Conservation (phyloP, 179 eudicot species). For the Heliamphora ciliata region DNA sequence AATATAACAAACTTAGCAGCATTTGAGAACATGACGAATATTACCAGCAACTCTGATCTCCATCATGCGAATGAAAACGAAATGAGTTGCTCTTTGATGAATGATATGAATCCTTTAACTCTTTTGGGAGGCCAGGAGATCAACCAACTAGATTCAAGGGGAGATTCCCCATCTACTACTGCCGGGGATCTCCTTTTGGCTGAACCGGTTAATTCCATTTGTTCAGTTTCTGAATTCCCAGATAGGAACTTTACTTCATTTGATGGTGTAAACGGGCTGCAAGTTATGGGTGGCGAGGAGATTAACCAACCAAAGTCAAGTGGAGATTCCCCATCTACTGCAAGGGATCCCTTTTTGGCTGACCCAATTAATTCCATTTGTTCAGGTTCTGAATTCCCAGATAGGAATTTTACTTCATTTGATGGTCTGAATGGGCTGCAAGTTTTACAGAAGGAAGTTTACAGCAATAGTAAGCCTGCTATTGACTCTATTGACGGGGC, state of each 20-base stretch:
- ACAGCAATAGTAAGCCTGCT: conserved; percentile 21
- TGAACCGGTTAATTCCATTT: conserved; percentile 19
- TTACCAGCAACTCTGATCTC: conserved; percentile 24
- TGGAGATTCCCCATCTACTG: conserved; percentile 18
- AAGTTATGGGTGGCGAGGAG: conserved; percentile 25
- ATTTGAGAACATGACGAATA: conserved; percentile 32
- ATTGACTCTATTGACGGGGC: conserved; percentile 19
- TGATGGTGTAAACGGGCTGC: conserved; percentile 20
- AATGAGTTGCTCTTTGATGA: conserved; percentile 12
- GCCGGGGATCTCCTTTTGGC: conserved; percentile 21
- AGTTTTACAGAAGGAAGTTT: conserved; percentile 22
- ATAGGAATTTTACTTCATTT: conserved; percentile 23
- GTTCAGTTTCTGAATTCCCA: conserved; percentile 17
- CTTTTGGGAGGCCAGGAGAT: conserved; percentile 23
- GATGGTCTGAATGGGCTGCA: conserved; percentile 19
- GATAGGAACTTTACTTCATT: conserved; percentile 25
- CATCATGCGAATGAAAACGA: conserved; percentile 22
- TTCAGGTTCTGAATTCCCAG: conserved; percentile 15
- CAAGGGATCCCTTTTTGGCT: conserved; percentile 19
- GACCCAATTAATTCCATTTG: conserved; percentile 19
- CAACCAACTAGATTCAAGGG: conserved; percentile 23
- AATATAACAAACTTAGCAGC: conserved; percentile 28
- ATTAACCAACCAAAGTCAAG: conserved; percentile 23
- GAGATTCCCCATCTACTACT: conserved; percentile 15
- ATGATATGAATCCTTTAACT: conserved; percentile 15